Evolutionary conservation across 345 rosid genomes (phyloP), one percentile per base, ranked within the genome.

Genomic region (Populus deltoides): DNA sequence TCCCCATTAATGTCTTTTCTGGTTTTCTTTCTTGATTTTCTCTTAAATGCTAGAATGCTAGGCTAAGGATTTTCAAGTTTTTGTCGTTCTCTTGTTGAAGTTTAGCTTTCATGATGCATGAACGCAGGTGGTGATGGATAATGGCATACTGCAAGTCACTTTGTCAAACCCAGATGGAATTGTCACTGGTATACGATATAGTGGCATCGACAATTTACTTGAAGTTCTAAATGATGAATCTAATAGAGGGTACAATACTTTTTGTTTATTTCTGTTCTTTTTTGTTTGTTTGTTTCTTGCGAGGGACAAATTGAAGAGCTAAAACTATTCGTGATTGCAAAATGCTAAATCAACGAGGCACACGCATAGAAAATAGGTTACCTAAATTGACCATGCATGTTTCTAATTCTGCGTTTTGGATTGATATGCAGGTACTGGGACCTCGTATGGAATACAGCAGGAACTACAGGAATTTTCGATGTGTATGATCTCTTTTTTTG

Each of bases 151-250:
- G 24, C 89, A 86, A 81, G 87, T 94, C 41, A 90, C 93, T 3
- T 81, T 92, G 38, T 92, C 97, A 0, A 91, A 90, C 62, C 98
- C 98, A 3, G 93, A 75, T 4, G 97, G 97, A 73, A 89, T 91
- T 13, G 92, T 94, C 57, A 90, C 94, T 0, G 91, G 97, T 38
- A 88, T 94, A 22, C 88, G 74, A 51, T 94, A 85, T 35, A 85
- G 85, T 77, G 92, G 85, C 84, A 86, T 94, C 3, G 97, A 91
- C 83, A 94, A 94, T 84, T 81, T 94, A 85, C 97, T 94, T 20
- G 98, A 94, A 88, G 89, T 90, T 84, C 87, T 81, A 22, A 94
- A 92, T 68, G 92, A 87, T 15, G 98, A 92, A 86, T 68, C 86
- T 33, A 88, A 91, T 73, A 89, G 98, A 86, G 98, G 98, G 98